These are phyloP conservation scores for Tolypocladium cylindrosporum DNA, from an alignment of 2,329 filamentous ascomycete genomes.

Conservation along the genomic window DNA sequence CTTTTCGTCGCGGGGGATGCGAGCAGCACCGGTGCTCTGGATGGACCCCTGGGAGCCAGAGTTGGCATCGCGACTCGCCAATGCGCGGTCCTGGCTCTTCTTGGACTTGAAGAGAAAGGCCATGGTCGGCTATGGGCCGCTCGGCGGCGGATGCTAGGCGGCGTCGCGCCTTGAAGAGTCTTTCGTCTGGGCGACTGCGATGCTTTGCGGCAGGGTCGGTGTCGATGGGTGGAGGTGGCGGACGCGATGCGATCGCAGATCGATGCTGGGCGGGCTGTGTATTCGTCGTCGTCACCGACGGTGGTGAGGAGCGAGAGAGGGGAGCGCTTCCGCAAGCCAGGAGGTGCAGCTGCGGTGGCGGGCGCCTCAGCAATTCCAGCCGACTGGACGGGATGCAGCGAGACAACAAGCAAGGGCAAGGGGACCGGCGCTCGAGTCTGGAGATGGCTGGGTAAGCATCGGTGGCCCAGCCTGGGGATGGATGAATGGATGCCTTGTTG, in stretches of 20 bases:
- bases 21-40: slow-evolving; percentile 36
- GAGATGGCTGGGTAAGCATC: slow-evolving; percentile 36
- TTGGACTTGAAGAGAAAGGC: slow-evolving; percentile 78
- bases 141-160: slow-evolving; percentile 19
- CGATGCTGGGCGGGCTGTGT: background rate
- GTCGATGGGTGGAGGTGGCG: background rate
- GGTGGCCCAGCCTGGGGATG: slow-evolving; percentile 19
- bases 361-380: slow-evolving; percentile 12
- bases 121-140: slow-evolving; percentile 45
- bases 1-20: slow-evolving; percentile 44
- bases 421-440: slow-evolving; percentile 23
- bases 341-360: slow-evolving; percentile 3
- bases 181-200: slow-evolving; percentile 1
- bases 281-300: background rate
- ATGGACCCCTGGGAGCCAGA: slow-evolving; percentile 37
- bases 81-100: slow-evolving; percentile 57
- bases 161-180: slow-evolving; percentile 8
- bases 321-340: background rate
- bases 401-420: slow-evolving; percentile 15
- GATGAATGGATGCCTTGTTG: background rate
- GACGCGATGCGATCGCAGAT: background rate
- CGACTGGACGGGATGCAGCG: slow-evolving; percentile 4
- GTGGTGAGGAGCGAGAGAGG: background rate
- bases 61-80: slow-evolving; percentile 44
- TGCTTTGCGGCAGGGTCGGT: background rate